These are phyloP conservation scores for Dictyostelium purpureum DNA, from an alignment of 78 protist genomes.

Conservation along the genomic window DNA sequence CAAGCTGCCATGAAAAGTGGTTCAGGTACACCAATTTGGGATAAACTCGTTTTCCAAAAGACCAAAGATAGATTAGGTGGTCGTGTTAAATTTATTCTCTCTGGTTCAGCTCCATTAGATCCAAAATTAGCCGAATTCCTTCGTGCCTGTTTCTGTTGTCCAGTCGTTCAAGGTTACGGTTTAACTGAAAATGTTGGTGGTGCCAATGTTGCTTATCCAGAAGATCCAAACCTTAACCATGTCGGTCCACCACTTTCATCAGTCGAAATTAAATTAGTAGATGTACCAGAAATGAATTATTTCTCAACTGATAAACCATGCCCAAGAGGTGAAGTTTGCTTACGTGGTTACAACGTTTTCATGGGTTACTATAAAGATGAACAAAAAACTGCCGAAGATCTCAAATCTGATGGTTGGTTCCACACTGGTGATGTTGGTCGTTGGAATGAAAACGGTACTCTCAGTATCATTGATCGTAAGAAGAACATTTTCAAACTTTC, in stretches of 20 bases:
- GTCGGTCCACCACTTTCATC: slow-evolving; percentile 83
- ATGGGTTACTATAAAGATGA: slow-evolving; percentile 92
- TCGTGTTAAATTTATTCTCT: slow-evolving; percentile 84
- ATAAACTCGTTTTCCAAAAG: slow-evolving; percentile 82
- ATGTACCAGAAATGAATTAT: slow-evolving; percentile 94
- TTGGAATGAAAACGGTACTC: slow-evolving; percentile 79
- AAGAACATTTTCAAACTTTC: slow-evolving; percentile 95
- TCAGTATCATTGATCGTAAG: slow-evolving; percentile 94
- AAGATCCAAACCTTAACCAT: slow-evolving; percentile 65
- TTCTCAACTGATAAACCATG: slow-evolving; percentile 60
- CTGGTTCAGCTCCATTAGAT: slow-evolving; percentile 95
- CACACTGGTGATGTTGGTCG: slow-evolving; percentile 98
- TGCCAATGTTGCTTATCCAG: slow-evolving; percentile 62
- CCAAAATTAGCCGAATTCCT: slow-evolving; percentile 86
- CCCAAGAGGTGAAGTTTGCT: slow-evolving; percentile 93
- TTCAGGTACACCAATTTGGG: slow-evolving; percentile 81
- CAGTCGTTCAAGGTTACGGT: slow-evolving; percentile 96
- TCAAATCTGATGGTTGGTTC: slow-evolving; percentile 95
- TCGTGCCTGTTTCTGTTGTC: slow-evolving; percentile 83
- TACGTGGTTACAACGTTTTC: slow-evolving; percentile 93
- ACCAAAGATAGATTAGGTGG: slow-evolving; percentile 90
- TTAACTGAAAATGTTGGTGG: slow-evolving; percentile 95
- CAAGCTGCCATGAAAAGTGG: slow-evolving; percentile 55
- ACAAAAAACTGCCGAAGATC: slow-evolving; percentile 88
- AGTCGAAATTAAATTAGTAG: slow-evolving; percentile 85